A percentile compares a stretch with the other conserved stretches of the same genome.
Evolutionary conservation across 163 green algal species (phyloP).

Genomic region (Chlamydomonas reinhardtii): DNA sequence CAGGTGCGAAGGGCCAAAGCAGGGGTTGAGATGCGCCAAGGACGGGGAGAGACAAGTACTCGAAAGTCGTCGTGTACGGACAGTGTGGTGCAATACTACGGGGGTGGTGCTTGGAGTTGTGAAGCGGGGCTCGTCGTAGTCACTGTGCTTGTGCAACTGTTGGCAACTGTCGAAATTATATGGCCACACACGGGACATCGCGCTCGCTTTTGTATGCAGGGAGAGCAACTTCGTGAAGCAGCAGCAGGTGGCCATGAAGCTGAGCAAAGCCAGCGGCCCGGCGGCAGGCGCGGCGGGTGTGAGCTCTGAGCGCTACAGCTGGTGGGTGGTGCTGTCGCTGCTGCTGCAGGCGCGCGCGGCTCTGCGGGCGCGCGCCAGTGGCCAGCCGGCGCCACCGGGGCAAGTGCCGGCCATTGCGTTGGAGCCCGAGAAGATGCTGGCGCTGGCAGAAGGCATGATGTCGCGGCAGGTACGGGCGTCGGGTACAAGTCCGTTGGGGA

Average conservation of each 20-base stretch:
- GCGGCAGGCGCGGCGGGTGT: not conserved
- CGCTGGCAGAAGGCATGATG: slow-evolving; percentile 78
- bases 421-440: slow-evolving; percentile 71
- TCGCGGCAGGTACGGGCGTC: slow-evolving; percentile 45
- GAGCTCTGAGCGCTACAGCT: slow-evolving; percentile 63
- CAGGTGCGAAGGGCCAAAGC: slow-evolving; percentile 45
- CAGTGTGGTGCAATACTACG: too few relatives aligned
- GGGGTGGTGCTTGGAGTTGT: too few relatives aligned
- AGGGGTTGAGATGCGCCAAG: not conserved
- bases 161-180: too few relatives aligned
- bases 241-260: slow-evolving; percentile 83
- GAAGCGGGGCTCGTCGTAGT: too few relatives aligned
- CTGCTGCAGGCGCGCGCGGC: slow-evolving; percentile 71
- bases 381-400: not conserved
- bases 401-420: slow-evolving; percentile 7
- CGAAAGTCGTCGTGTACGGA: too few relatives aligned
- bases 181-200: too few relatives aligned
- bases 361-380: not conserved
- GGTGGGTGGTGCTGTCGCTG: slow-evolving; percentile 78
- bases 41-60: too few relatives aligned
- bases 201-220: slow-evolving; percentile 43
- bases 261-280: slow-evolving; percentile 66
- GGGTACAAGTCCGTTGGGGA: too few relatives aligned
- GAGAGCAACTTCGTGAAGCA: slow-evolving; percentile 75
- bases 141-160: too few relatives aligned